Base-by-base conservation (phyloP, 1,139 yeast genomes). In the Candida sp. region DNA sequence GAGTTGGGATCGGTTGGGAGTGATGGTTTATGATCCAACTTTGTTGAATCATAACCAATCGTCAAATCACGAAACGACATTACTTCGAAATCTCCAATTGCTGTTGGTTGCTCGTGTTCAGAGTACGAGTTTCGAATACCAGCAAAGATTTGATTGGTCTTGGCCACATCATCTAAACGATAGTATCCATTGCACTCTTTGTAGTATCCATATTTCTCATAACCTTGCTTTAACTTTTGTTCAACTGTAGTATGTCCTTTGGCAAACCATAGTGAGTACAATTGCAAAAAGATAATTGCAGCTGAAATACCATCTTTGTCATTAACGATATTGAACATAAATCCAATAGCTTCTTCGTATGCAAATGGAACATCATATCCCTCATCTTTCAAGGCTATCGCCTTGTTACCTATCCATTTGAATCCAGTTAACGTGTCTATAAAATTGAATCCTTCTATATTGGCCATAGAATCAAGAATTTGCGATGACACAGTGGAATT, bases 241-340 rank as follows among this genome's bases (percentile, higher is more conserved):
- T 75, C 37, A 0, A 79, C 76, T 48, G 62, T 69, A 5, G 45
- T 36, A 15, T 54, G 48, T 1, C 73, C 69, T 35, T 49, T 49
- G 6, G 61, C 46, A 50, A 70, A 70, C 81, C 82, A 80, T 36
- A 60, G 58, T 48, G 77, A 70, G 45, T 80, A 79, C 63, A 91
- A 75, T 61, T 87, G 95, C 41, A 89, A 64, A 68, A 90, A 91
- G n/a, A 87, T 77, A 8, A 75, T 66, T 2, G 90, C 80, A 0
- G 98, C 97, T 27, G 90, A 70, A 22, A 93, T 77, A 1, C 99
- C 99, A 59, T 93, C 99, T 63, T 93, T 93, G 60, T 93, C 99
- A 61, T 87, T 89, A 38, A 87, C 88, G n/a, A 81, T 73, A 22
- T 79, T 70, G 55, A 90, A 88, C 97, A 93, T 89, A 66, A 82